Conservation (phyloP, 2,329 filamentous ascomycete species). For the Aspergillus intermedius region DNA sequence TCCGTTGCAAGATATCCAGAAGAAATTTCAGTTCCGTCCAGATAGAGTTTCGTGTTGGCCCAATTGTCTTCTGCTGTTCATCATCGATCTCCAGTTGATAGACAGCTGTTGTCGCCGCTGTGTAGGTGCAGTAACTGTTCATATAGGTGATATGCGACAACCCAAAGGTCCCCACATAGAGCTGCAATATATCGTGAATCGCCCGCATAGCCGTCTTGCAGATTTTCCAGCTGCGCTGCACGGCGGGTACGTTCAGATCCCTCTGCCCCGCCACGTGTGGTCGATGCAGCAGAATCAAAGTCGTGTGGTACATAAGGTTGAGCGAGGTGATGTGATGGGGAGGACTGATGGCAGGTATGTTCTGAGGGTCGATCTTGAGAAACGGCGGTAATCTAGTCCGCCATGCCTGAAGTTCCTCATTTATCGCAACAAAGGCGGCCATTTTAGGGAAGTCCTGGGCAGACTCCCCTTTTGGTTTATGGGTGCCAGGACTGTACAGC, state of each 20-base stretch:
- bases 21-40: conserved; percentile 15
- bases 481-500: conserved; percentile 29
- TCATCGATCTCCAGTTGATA: conserved; percentile 17
- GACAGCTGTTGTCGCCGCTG: conserved; percentile 21
- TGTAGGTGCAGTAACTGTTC: conserved; percentile 21
- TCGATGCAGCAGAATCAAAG: conserved; percentile 47
- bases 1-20: conserved; percentile 16
- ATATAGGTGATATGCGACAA: conserved; percentile 19
- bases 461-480: conserved; percentile 21
- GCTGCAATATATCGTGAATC: conserved; percentile 17
- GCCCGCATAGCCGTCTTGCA: conserved; percentile 16
- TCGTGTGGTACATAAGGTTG: conserved; percentile 44
- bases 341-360: conserved; percentile 19
- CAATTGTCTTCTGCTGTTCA: neutral
- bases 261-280: conserved; percentile 19
- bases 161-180: conserved; percentile 20
- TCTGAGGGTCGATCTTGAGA: conserved; percentile 32
- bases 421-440: conserved; percentile 23
- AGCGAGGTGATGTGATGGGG: conserved; percentile 40
- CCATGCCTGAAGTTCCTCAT: conserved; percentile 38
- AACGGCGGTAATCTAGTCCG: conserved; percentile 33
- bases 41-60: neutral
- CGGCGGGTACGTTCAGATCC: neutral
- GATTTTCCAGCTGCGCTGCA: conserved; percentile 7
- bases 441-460: conserved; percentile 5